Evolutionary conservation across 257 asterid genomes (phyloP), one percentile per base, ranked within the genome.

Genomic region (Solanum lycopersicoides): DNA sequence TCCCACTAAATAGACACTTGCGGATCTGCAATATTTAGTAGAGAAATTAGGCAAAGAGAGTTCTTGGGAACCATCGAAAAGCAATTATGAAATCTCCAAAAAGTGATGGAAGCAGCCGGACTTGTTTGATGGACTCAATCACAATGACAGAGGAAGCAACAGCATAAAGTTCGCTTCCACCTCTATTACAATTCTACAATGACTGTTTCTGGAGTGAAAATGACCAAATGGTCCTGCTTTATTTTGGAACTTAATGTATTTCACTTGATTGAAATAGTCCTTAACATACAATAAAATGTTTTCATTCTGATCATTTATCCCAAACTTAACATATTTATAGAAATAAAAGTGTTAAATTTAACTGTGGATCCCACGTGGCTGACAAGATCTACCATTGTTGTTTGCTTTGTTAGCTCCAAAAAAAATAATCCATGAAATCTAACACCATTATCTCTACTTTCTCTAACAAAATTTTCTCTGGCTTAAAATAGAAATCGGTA

Each of bases 1-100:
- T 84, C 71, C 89, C 93, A 65, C 90, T 92, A 79, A 91, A 90
- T 86, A 96, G 94, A 92, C 89, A 88, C 93, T 91, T 96, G 87
- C 98, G 97, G 77, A 96, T 96, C 99, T 96, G 98, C 92, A 91
- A 77, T 83, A 72, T 71, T 60, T 25, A 82, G 71, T 25, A 60
- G 59, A 86, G 34, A 83, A 77, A 44, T 44, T 77, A 44, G 14
- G 83, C 85, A 87, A 45, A 76, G 12, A 71, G 20, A 80, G 23
- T 53, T 69, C 8, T 85, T 69, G 82, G 41, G 21, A 85, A 69
- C 53, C 18, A 69, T 69, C 25, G 20, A 45, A 34, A 71, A 68
- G 44, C 80, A 66, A 84, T 41, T 34, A 30, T 68, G 69, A 1
- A 85, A 42, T 41, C 25, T 66, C 60, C 34, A 32, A 56, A n/a